Evolutionary conservation across 345 rosid species (phyloP).

Genomic region (Eucalyptus marginata): DNA sequence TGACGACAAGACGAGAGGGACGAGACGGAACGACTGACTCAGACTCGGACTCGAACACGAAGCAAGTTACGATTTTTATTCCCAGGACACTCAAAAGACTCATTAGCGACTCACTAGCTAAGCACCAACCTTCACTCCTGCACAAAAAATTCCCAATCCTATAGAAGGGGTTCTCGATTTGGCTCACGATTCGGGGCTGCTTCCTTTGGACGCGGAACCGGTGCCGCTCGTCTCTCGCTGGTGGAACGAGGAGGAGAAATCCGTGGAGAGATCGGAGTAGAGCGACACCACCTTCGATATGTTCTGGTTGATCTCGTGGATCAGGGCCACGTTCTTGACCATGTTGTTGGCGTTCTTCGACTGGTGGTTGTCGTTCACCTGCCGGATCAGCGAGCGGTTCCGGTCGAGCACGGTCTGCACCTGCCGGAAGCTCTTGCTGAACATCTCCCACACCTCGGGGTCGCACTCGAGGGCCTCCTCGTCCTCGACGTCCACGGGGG

Average conservation of each 20-base stretch:
- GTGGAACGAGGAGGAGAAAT: constrained; percentile 35
- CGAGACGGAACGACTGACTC: not conserved
- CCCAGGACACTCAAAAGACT: not conserved
- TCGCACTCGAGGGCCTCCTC: constrained; percentile 17
- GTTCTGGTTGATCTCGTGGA: constrained; percentile 82
- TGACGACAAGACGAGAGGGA: not conserved
- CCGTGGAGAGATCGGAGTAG: constrained; percentile 55
- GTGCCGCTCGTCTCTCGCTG: constrained; percentile 9
- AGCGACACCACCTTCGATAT: constrained; percentile 68
- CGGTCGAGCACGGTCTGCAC: constrained; percentile 81
- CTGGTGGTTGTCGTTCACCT: constrained; percentile 86
- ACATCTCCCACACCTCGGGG: constrained; percentile 42
- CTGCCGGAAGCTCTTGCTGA: constrained; percentile 39
- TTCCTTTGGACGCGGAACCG: not conserved
- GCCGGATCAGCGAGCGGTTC: constrained; percentile 69
- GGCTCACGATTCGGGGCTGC: not conserved
- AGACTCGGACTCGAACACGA: not conserved
- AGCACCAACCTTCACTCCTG: not conserved
- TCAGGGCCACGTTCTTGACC: constrained; percentile 84
- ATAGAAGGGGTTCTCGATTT: not conserved
- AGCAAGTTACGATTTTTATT: not conserved
- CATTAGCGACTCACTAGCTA: not conserved
- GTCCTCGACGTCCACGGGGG: not conserved
- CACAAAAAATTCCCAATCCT: not conserved
- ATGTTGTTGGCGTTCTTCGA: constrained; percentile 64